Evolutionary conservation across 1,139 yeast species (phyloP), one percentile per base, ranked within the genome.

Genomic region (Pneumocystis canis): DNA sequence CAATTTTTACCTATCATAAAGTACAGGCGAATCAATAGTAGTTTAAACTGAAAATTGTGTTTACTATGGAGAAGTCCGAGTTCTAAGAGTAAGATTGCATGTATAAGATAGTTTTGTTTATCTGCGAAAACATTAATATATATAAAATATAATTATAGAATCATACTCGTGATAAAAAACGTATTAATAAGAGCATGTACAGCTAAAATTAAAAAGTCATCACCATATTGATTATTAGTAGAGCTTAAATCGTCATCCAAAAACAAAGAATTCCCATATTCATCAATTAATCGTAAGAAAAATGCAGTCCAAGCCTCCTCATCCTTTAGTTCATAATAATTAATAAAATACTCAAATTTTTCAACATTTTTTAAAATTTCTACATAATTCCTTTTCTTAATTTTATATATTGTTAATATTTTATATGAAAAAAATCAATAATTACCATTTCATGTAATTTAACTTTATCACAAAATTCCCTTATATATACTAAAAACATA

Each of bases 11-110:
- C 89, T 11, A 89, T 71, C 53, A 79, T 74, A 18, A 81, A 76
- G 71, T 87, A 87, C 3, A 89, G 72, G 54, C 82, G 79, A 63
- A 87, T 78, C 58, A 89, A 75, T 92, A 95, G 87, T 20, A 87
- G 73, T 63, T 84, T 79, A 30, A 85, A 74, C 69, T 80, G 82
- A 69, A 83, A 86, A 71, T 88, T 89, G 66, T 84, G 81, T 37
- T 79, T 78, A 70, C 88, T 94, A 9, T 73, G 70, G 5, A 71
- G 59, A 1, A 79, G 71, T 0, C 83, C 78, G 14, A 75, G 70
- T 68, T 84, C 85, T 7, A 89, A 74, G 63, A 74, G 75, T 31
- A 71, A 75, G 64, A 76, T 77, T 58, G 76, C 76, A 65, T 73
- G 77, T 30, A 73, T 60, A 3, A 71, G 61, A 4, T 63, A 28